Evolutionary conservation across 1,139 yeast species (phyloP).

Genomic region (Diutina rugosa): DNA sequence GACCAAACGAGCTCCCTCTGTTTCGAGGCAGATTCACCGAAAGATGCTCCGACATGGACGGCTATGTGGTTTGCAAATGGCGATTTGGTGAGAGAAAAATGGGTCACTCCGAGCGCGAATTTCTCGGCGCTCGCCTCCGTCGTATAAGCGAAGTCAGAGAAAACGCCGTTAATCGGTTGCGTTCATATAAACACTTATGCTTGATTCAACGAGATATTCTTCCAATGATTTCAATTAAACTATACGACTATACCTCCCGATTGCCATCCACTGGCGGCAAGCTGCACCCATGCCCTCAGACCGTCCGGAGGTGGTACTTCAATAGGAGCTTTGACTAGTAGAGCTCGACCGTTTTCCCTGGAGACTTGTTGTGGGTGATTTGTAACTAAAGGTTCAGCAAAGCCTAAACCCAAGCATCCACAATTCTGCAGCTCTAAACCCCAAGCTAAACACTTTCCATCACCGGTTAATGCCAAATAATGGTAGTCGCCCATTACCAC

Average conservation of each 20-base stretch:
- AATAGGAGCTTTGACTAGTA: background rate
- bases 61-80: background rate
- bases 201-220: background rate
- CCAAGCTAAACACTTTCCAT: slow-evolving; percentile 58
- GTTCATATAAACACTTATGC: background rate
- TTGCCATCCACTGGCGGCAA: slow-evolving; percentile 2
- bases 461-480: slow-evolving; percentile 43
- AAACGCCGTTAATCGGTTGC: background rate
- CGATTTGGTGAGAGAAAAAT: background rate
- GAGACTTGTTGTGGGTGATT: background rate
- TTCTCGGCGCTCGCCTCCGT: background rate
- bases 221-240: no score
- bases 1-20: background rate
- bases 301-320: background rate
- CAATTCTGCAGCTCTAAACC: slow-evolving; percentile 51
- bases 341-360: background rate
- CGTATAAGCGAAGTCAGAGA: background rate
- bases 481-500: slow-evolving; percentile 70
- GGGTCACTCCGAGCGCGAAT: slow-evolving; percentile 1
- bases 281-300: background rate
- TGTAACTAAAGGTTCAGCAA: slow-evolving; percentile 13
- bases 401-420: slow-evolving; percentile 65
- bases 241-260: background rate
- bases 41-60: background rate
- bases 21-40: background rate